phyloP scores from a whole-genome alignment of 2,329 filamentous ascomycete species.

The Uncinocarpus reesii region DNA sequence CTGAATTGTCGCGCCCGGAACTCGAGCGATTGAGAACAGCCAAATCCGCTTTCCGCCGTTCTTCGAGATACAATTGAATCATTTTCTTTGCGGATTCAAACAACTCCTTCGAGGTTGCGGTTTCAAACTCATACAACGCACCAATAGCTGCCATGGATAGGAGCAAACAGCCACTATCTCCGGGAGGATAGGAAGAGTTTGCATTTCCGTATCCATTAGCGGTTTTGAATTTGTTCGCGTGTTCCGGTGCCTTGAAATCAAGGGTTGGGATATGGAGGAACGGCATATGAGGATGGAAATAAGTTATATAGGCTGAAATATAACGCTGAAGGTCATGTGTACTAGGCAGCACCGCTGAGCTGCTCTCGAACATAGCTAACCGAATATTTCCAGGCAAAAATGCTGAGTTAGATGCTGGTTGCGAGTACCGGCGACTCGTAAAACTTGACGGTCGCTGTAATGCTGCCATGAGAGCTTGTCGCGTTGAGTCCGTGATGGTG shows the following conservation, averaged over 20 bases:
- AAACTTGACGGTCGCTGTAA: conserved; percentile 48
- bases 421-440: conserved; percentile 50
- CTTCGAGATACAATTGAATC: conserved; percentile 86
- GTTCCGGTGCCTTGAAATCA: conserved; percentile 71
- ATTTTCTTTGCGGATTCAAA: conserved; percentile 93
- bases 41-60: conserved; percentile 76
- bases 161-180: conserved; percentile 75
- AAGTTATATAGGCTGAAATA: conserved; percentile 78
- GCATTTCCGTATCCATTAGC: conserved; percentile 44
- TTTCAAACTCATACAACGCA: conserved; percentile 78
- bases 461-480: conserved; percentile 52
- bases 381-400: conserved; percentile 18
- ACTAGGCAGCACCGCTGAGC: conserved; percentile 53
- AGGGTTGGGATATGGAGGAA: conserved; percentile 87
- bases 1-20: conserved; percentile 48
- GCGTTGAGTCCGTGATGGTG: conserved; percentile 56
- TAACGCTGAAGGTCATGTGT: conserved; percentile 82
- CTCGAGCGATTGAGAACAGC: conserved; percentile 45
- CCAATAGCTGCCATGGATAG: conserved; percentile 82
- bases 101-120: conserved; percentile 65
- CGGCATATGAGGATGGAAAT: conserved; percentile 90
- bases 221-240: conserved; percentile 50
- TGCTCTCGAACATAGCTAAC: conserved; percentile 20
- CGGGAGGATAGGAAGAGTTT: conserved; percentile 48
- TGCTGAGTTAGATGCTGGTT: conserved; percentile 47